Conservation (phyloP, 192 early-diverging fungal species). For the Entomortierella parvispora region DNA sequence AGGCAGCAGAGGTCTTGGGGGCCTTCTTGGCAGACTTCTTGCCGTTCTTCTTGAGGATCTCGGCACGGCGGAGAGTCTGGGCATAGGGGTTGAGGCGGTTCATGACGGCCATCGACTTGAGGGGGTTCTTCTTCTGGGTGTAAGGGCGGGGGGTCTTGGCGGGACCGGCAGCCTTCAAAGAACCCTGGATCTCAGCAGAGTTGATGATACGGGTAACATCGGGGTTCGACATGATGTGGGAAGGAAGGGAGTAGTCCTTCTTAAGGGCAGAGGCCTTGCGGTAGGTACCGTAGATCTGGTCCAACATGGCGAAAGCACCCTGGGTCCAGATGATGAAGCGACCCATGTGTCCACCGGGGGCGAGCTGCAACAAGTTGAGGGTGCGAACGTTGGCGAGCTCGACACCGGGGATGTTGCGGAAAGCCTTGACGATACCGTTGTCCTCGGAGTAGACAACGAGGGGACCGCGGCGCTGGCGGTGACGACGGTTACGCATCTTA, state of each 20-base stretch:
- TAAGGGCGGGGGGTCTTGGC: slow-evolving; percentile 88
- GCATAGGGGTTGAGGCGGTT: slow-evolving; percentile 98
- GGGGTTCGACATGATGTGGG: slow-evolving; percentile 89
- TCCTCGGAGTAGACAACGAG: slow-evolving; percentile 96
- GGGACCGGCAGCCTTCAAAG: slow-evolving; percentile 86
- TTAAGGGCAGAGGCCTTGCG: slow-evolving; percentile 82
- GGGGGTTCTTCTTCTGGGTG: slow-evolving; percentile 99
- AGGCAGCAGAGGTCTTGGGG: slow-evolving; percentile 53
- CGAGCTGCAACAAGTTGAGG: slow-evolving; percentile 98
- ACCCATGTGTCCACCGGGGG: slow-evolving; percentile 98
- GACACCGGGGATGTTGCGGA: slow-evolving; percentile 99
- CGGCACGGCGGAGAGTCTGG: slow-evolving; percentile 84
- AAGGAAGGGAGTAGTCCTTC: slow-evolving; percentile 91
- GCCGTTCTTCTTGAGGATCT: slow-evolving; percentile 63
- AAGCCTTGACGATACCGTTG: slow-evolving; percentile 92
- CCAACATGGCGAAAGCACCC: slow-evolving; percentile 90
- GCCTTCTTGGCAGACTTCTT: slow-evolving; percentile 55
- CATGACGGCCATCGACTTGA: slow-evolving; percentile 90
- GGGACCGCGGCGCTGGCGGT: slow-evolving; percentile 96
- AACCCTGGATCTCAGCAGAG: slow-evolving; percentile 96
- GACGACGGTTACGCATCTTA: slow-evolving; percentile 96
- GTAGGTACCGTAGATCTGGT: slow-evolving; percentile 92
- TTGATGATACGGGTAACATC: slow-evolving; percentile 97
- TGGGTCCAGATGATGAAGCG: slow-evolving; percentile 99
- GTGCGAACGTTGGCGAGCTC: slow-evolving; percentile 90